phyloP scores from a whole-genome alignment of 1,284 basidiomycete genomes.

The Austroboletus olivaceoglutinosus region DNA sequence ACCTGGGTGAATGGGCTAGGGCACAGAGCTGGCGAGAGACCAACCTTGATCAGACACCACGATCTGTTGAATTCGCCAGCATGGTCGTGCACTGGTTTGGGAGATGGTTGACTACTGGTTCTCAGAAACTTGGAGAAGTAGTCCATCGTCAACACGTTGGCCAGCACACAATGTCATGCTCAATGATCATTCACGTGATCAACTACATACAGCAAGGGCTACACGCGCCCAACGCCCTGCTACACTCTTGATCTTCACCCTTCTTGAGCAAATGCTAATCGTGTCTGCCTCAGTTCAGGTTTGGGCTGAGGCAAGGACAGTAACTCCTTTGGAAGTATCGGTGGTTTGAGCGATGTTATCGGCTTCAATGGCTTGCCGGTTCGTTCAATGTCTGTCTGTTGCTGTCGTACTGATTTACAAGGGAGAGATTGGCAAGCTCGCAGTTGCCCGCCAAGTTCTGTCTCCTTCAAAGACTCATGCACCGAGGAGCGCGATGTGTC shows the following conservation, averaged over 20 bases:
- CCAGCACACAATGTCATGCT: neutral
- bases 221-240: neutral
- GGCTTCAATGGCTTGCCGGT: conserved; percentile 35
- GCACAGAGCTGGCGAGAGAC: conserved; percentile 2
- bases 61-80: conserved; percentile 69
- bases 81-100: conserved; percentile 60
- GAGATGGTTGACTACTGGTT: conserved; percentile 46
- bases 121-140: conserved; percentile 82
- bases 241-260: neutral
- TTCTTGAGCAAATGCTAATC: conserved; percentile 16
- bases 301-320: conserved; percentile 11
- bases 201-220: neutral
- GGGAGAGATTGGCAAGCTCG: conserved; percentile 11
- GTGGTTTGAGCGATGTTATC: conserved; percentile 37
- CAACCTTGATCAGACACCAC: conserved; percentile 70
- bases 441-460: neutral
- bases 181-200: conserved; percentile 21
- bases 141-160: conserved; percentile 51
- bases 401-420: neutral
- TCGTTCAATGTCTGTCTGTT: neutral
- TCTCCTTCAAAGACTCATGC: neutral
- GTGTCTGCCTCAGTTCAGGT: conserved; percentile 20
- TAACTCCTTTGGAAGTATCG: conserved; percentile 32
- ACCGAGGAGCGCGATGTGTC: neutral
- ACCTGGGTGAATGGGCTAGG: conserved; percentile 2